Conservation (phyloP, 768 basidiomycete genomes). For the Pleurotus giganteus region DNA sequence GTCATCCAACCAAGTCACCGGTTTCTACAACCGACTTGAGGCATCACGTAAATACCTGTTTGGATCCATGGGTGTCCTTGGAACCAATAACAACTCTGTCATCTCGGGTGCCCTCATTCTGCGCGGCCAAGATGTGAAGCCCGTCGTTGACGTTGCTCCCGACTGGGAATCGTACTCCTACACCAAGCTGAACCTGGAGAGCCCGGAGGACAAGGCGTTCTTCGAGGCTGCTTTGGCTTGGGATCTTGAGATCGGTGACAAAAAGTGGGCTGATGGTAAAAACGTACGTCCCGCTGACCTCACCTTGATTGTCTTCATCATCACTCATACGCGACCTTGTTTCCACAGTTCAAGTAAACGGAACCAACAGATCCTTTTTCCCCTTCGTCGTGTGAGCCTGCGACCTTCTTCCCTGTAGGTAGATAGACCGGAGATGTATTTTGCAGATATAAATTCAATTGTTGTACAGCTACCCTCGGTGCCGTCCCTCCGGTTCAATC, state of each 20-base stretch:
- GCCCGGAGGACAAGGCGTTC: constrained; percentile 78
- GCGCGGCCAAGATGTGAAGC: constrained; percentile 72
- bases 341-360: constrained; percentile 32
- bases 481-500: no score
- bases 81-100: constrained; percentile 70
- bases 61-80: constrained; percentile 90
- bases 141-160: constrained; percentile 78
- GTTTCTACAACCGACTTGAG: constrained; percentile 98
- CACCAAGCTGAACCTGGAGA: constrained; percentile 72
- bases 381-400: not conserved
- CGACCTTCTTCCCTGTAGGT: not conserved
- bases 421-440: no score
- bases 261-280: constrained; percentile 90
- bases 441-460: no score
- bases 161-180: constrained; percentile 91
- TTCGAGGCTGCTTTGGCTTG: constrained; percentile 93
- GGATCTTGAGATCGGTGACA: constrained; percentile 87
- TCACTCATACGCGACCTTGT: constrained; percentile 10
- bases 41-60: constrained; percentile 96
- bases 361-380: not conserved
- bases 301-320: constrained; percentile 1
- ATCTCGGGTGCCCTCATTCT: constrained; percentile 82
- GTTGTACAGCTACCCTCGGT: no score
- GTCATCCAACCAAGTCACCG: constrained; percentile 91
- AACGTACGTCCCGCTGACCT: constrained; percentile 56